phyloP scores from a whole-genome alignment of 1,284 basidiomycete species.

The Tremellales sp. region DNA sequence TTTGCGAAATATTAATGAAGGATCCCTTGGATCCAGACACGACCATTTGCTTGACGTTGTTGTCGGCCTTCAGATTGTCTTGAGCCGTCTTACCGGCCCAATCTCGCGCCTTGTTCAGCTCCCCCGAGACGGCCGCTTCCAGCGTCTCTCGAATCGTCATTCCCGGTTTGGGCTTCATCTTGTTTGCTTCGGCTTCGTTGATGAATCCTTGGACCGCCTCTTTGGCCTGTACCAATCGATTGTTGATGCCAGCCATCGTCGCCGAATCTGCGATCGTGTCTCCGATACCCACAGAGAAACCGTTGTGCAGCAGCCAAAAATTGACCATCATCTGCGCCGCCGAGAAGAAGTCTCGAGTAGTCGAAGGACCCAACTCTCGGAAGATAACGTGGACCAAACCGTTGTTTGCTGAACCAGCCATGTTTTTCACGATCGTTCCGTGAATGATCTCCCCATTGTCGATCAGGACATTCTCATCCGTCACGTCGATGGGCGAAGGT shows the following conservation, averaged over 20 bases:
- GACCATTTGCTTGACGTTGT: constrained; percentile 99
- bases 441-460: constrained; percentile 97
- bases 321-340: constrained; percentile 95
- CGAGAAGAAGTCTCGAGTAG: constrained; percentile 87
- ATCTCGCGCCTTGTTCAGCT: constrained; percentile 95
- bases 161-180: constrained; percentile 81
- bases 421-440: constrained; percentile 97
- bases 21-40: constrained; percentile 98
- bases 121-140: constrained; percentile 84
- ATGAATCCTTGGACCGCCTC: constrained; percentile 67
- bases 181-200: constrained; percentile 73
- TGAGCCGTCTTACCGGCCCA: constrained; percentile 92
- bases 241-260: constrained; percentile 83
- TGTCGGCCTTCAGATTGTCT: constrained; percentile 93
- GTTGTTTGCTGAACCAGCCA: constrained; percentile 89
- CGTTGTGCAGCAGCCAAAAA: constrained; percentile 98
- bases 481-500: constrained; percentile 73
- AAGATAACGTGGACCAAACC: constrained; percentile 97
- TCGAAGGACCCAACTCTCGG: constrained; percentile 93
- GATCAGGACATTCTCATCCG: constrained; percentile 91
- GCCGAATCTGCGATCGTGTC: constrained; percentile 92
- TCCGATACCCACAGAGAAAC: constrained; percentile 98
- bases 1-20: constrained; percentile 99
- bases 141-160: constrained; percentile 99
- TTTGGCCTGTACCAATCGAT: constrained; percentile 80